phyloP scores from a whole-genome alignment of 805 yeast species.

The Torulaspora maleeae region DNA sequence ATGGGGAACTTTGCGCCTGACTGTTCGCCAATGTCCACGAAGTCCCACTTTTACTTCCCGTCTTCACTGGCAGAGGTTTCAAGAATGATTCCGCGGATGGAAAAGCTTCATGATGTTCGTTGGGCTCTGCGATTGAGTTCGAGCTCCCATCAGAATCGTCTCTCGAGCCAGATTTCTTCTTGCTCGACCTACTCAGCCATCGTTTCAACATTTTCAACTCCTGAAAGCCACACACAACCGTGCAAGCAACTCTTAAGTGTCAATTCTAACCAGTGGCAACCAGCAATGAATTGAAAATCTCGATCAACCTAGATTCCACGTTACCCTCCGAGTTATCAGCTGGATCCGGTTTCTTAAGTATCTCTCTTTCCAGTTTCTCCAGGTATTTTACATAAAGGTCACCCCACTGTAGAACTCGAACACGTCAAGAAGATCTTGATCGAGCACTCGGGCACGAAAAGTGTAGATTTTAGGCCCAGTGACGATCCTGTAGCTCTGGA shows the following conservation, averaged over 20 bases:
- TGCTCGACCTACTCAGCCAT: constrained; percentile 18
- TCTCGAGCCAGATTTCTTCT: constrained; percentile 3
- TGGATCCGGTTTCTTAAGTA: no score
- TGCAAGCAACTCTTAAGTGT: no score
- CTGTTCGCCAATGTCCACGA: constrained; percentile 3
- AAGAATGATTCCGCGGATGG: constrained; percentile 5
- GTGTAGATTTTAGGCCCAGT: no score
- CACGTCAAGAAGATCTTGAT: no score
- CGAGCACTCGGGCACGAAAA: no score
- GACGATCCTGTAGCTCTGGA: no score
- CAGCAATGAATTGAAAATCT: background rate
- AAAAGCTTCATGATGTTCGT: background rate
- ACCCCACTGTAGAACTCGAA: no score
- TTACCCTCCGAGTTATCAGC: background rate
- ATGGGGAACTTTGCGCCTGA: constrained; percentile 3
- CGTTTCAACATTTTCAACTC: constrained; percentile 19
- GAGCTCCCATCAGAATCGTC: background rate
- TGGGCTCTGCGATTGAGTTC: background rate
- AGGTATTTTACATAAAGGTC: background rate
- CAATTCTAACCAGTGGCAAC: no score
- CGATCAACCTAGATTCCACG: background rate
- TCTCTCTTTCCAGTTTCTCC: background rate
- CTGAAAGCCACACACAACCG: background rate
- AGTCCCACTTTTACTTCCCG: constrained; percentile 3
- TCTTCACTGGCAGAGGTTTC: constrained; percentile 9